Percentiles rank a stretch among this genome's conserved stretches.
These are phyloP conservation scores for Coniochaeta hoffmannii DNA, from an alignment of 2,329 filamentous ascomycete species.

Conservation along the genomic window DNA sequence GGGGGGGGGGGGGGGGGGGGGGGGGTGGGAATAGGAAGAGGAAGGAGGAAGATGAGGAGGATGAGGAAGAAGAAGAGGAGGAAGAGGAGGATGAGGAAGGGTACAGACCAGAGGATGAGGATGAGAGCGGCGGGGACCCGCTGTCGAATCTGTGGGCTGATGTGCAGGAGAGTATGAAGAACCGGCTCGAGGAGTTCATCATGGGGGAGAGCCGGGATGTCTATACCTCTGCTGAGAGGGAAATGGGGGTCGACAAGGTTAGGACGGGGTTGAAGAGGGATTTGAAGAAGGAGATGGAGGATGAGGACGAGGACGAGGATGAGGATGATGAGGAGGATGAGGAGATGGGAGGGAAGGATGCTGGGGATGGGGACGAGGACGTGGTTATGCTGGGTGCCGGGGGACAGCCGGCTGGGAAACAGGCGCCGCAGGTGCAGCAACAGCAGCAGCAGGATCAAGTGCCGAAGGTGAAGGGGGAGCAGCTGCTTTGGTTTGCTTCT, in stretches of 20 bases:
- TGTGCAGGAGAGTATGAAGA: conserved; percentile 21
- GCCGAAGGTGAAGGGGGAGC: conserved; percentile 32
- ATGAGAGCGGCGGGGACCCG: conserved; percentile 28
- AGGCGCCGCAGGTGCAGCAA: conserved; percentile 9
- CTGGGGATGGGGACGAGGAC: conserved; percentile 21
- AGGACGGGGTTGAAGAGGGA: conserved; percentile 60
- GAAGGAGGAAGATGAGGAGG: conserved; percentile 14
- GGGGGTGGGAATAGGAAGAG: conserved; percentile 9
- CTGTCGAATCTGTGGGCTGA: conserved; percentile 29
- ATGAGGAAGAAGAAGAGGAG: conserved; percentile 35
- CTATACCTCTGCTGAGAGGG: conserved; percentile 66
- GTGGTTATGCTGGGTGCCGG: conserved; percentile 7
- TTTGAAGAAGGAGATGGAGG: conserved; percentile 46
- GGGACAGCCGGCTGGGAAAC: conserved; percentile 16
- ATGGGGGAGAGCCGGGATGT: conserved; percentile 49
- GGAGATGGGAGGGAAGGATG: conserved; percentile 16
- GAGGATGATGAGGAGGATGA: conserved; percentile 42
- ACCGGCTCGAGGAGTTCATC: conserved; percentile 28
- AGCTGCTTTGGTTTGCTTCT: conserved; percentile 37
- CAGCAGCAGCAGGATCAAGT: conserved; percentile 7
- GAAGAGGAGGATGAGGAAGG: conserved; percentile 31
- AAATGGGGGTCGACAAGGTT: conserved; percentile 59
- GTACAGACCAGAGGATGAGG: conserved; percentile 21
- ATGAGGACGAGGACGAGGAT: conserved; percentile 49
- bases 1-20: conserved; percentile 17